Evolutionary conservation across 768 basidiomycete genomes (phyloP).

Genomic region (Termitomyces titanicus): DNA sequence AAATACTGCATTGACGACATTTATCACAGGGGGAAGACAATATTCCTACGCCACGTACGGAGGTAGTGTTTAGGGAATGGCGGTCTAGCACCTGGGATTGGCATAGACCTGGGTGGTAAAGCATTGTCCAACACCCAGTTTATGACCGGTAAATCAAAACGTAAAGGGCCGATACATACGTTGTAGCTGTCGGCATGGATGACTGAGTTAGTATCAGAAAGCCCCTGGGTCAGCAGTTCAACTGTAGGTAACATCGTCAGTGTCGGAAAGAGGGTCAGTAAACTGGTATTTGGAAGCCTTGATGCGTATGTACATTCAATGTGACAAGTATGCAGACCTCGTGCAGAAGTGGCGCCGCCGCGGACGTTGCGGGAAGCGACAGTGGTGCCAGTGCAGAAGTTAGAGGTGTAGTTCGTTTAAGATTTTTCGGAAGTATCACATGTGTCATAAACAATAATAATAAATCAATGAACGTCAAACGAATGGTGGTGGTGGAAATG

Average conservation of each 20-base stretch:
- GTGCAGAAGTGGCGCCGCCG: constrained; percentile 44
- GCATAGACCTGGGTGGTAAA: constrained; percentile 43
- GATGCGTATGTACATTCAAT: not conserved
- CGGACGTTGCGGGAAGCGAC: constrained; percentile 43
- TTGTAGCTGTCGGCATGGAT: constrained; percentile 47
- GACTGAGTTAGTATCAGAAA: constrained; percentile 28
- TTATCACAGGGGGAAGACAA: not conserved
- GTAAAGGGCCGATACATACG: constrained; percentile 20
- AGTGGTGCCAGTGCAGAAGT: constrained; percentile 39
- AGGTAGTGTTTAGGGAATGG: not conserved
- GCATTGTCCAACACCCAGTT: constrained; percentile 26
- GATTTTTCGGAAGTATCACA: constrained; percentile 37
- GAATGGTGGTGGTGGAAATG: constrained; percentile 40
- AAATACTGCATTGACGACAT: not conserved
- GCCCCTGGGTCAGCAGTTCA: constrained; percentile 37
- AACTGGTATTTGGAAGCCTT: constrained; percentile 21
- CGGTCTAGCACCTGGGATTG: constrained; percentile 32
- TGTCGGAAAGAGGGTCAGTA: constrained; percentile 38
- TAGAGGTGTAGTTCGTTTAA: constrained; percentile 37
- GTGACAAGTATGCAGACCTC: constrained; percentile 24
- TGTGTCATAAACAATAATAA: not conserved
- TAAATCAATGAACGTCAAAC: not conserved
- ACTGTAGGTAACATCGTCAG: constrained; percentile 39
- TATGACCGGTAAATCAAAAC: not conserved
- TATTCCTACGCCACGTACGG: not conserved